Evolutionary conservation across 2,329 filamentous ascomycete species (phyloP).

Genomic region (Trichoderma oligosporum): DNA sequence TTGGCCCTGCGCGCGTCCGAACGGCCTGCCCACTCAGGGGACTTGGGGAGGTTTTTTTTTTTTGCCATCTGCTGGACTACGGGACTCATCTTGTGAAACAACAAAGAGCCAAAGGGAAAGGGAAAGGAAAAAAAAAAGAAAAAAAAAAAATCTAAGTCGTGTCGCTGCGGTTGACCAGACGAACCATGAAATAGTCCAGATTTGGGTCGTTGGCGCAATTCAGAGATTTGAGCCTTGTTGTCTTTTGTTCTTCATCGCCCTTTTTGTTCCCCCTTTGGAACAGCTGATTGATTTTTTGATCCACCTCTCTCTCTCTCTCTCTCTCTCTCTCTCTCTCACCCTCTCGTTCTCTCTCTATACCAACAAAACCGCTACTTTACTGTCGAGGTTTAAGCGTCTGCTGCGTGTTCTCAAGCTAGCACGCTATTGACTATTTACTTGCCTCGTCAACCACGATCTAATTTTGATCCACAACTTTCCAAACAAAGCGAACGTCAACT

Average conservation of each 20-base stretch:
- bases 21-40: conserved; percentile 19
- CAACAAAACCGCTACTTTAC: conserved; percentile 5
- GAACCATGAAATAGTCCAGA: conserved; percentile 44
- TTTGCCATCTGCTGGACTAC: conserved; percentile 25
- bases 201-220: conserved; percentile 36
- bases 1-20: conserved; percentile 19
- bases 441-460: neutral
- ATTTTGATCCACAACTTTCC: neutral
- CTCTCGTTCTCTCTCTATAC: conserved; percentile 5
- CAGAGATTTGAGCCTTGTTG: conserved; percentile 22
- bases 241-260: neutral
- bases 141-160: too few species aligned
- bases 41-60: too few species aligned
- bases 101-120: conserved; percentile 23
- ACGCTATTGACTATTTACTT: neutral
- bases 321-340: neutral
- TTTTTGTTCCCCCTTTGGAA: conserved; percentile 11
- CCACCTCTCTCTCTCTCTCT: conserved; percentile 2
- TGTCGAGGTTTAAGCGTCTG: conserved; percentile 2
- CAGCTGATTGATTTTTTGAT: conserved; percentile 11
- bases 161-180: conserved; percentile 27
- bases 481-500: neutral
- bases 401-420: conserved; percentile 1
- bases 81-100: conserved; percentile 30
- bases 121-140: conserved; percentile 27